Evolutionary conservation across 2,329 filamentous ascomycete species (phyloP).

Genomic region (Pseudogymnoascus sp.): DNA sequence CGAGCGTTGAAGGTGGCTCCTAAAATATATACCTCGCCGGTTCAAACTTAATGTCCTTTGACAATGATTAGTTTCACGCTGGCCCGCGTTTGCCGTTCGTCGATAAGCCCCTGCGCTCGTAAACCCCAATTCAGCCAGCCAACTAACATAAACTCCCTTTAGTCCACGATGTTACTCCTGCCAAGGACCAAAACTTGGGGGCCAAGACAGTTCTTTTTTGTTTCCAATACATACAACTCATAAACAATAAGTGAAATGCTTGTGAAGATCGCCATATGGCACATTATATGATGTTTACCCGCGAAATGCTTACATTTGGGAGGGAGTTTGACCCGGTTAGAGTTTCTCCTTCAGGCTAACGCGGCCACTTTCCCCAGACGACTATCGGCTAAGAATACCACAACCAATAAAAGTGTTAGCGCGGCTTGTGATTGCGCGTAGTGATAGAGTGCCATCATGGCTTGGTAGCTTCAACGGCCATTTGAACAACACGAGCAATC

Average conservation of each 20-base stretch:
- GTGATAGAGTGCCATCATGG: constrained; percentile 9
- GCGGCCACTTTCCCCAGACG: constrained; percentile 3
- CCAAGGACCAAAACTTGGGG: neutral
- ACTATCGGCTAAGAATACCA: constrained; percentile 10
- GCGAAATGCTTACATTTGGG: neutral
- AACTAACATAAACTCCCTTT: neutral
- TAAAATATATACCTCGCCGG: constrained; percentile 2
- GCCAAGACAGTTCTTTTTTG: neutral
- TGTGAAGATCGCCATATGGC: neutral
- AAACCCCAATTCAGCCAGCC: neutral
- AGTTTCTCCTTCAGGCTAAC: constrained; percentile 5
- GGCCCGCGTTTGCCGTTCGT: neutral
- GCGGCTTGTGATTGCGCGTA: constrained; percentile 10
- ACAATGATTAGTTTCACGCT: neutral
- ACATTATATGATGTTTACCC: neutral
- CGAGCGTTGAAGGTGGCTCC: neutral
- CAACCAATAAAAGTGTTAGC: constrained; percentile 10
- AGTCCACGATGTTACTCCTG: neutral
- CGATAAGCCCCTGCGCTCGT: neutral
- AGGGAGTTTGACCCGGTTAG: neutral
- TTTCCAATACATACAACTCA: neutral
- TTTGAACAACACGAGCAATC: constrained; percentile 8
- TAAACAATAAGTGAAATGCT: neutral
- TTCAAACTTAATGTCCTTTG: neutral
- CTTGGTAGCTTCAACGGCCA: constrained; percentile 1